phyloP scores from a whole-genome alignment of 805 yeast species.

The Nakazawaea wickerhamii region DNA sequence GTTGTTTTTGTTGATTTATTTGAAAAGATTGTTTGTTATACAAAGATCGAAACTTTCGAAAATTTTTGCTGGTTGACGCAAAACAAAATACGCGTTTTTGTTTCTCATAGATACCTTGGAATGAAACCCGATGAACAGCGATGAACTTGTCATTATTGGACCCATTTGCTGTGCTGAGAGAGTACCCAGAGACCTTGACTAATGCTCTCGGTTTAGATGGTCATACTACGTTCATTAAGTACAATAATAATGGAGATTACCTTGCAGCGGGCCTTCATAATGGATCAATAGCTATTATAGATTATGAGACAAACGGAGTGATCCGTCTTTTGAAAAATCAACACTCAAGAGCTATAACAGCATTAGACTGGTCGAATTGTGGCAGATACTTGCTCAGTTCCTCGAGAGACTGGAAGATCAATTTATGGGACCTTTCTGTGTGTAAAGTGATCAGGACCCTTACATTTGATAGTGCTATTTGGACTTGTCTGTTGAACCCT shows the following conservation, averaged over 20 bases:
- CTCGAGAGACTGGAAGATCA: conserved; percentile 77
- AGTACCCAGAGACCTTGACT: conserved; percentile 81
- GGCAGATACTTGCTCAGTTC: conserved; percentile 66
- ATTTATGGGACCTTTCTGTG: conserved; percentile 69
- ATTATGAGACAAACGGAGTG: conserved; percentile 60
- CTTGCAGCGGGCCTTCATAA: conserved; percentile 74
- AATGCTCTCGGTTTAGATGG: conserved; percentile 63
- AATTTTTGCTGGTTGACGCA: not conserved
- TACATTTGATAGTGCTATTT: conserved; percentile 64
- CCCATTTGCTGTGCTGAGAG: conserved; percentile 88
- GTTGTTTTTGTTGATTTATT: not conserved
- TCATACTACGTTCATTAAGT: conserved; percentile 61
- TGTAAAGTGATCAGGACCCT: conserved; percentile 36
- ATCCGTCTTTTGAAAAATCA: conserved; percentile 47
- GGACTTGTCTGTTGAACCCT: conserved; percentile 63
- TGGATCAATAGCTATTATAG: conserved; percentile 71
- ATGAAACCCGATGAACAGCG: not conserved
- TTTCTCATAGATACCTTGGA: no score
- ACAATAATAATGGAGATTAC: conserved; percentile 76
- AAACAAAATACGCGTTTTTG: no score
- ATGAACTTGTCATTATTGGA: conserved; percentile 84
- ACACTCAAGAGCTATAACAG: conserved; percentile 70
- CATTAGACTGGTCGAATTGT: conserved; percentile 67
- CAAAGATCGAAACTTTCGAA: not conserved
- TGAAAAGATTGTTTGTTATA: not conserved